These are phyloP conservation scores for Mycena venus DNA, from an alignment of 768 basidiomycete genomes.

Conservation along the genomic window DNA sequence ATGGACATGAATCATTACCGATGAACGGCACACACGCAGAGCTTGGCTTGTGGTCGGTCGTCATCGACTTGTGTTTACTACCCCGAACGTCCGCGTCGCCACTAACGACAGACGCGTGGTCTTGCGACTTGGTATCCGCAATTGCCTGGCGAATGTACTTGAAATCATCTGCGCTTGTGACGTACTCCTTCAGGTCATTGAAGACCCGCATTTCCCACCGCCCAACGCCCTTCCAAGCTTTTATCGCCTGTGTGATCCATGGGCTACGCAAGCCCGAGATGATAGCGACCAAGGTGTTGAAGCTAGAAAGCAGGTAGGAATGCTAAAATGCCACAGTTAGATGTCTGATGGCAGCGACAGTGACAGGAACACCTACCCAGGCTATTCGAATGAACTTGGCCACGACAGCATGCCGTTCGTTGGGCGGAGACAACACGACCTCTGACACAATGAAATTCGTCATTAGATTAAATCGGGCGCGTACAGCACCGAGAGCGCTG, in stretches of 20 bases:
- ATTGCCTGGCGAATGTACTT: constrained; percentile 79
- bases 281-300: constrained; percentile 83
- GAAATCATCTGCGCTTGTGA: constrained; percentile 77
- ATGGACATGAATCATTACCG: constrained; percentile 55
- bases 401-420: constrained; percentile 74
- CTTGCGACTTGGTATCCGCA: constrained; percentile 74
- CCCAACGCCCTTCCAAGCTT: constrained; percentile 75
- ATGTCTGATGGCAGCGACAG: constrained; percentile 7
- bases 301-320: constrained; percentile 83
- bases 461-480: constrained; percentile 88
- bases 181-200: constrained; percentile 77
- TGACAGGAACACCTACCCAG: constrained; percentile 66
- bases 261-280: constrained; percentile 81
- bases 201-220: constrained; percentile 81
- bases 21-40: constrained; percentile 87
- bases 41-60: constrained; percentile 53
- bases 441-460: constrained; percentile 87
- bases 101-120: constrained; percentile 69
- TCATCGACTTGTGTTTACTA: constrained; percentile 54
- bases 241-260: constrained; percentile 77
- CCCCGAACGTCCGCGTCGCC: constrained; percentile 55
- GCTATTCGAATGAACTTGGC: constrained; percentile 89
- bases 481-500: constrained; percentile 78
- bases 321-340: constrained; percentile 64
- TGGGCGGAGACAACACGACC: constrained; percentile 79